Evolutionary conservation across 371 early-diverging fungal genomes (phyloP).

Genomic region (Syncephalastrum contaminatum): DNA sequence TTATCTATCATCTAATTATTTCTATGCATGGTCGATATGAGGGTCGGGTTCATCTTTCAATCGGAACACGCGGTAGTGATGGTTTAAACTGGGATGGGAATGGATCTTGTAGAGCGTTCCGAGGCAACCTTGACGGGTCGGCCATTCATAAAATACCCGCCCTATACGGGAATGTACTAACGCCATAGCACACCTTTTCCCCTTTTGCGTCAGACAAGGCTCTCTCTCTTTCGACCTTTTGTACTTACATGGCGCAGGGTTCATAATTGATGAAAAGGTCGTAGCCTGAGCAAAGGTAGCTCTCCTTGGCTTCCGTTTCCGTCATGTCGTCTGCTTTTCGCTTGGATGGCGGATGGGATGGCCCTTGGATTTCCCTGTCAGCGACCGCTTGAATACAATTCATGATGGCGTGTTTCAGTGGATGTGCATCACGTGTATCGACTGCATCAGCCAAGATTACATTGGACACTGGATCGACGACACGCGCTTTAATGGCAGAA

Average conservation of each 20-base stretch:
- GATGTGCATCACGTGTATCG: slow-evolving; percentile 54
- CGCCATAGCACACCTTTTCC: slow-evolving; percentile 75
- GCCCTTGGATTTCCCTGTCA: slow-evolving; percentile 18
- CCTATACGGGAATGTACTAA: slow-evolving; percentile 76
- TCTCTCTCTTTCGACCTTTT: slow-evolving; percentile 12
- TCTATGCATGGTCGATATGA: no score
- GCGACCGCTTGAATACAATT: slow-evolving; percentile 58
- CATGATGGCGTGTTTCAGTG: slow-evolving; percentile 63
- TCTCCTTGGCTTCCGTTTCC: slow-evolving; percentile 1
- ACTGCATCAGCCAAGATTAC: slow-evolving; percentile 38
- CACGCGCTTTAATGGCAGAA: slow-evolving; percentile 27
- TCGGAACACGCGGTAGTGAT: slow-evolving; percentile 55
- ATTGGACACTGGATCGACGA: slow-evolving; percentile 51
- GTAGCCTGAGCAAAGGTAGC: slow-evolving; percentile 64
- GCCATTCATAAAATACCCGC: slow-evolving; percentile 68
- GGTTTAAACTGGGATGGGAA: slow-evolving; percentile 67
- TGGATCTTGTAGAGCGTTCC: slow-evolving; percentile 73
- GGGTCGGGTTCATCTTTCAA: no score
- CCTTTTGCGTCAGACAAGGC: slow-evolving; percentile 13
- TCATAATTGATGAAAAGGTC: slow-evolving; percentile 64
- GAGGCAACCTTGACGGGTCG: slow-evolving; percentile 63
- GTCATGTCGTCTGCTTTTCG: slow-evolving; percentile 21
- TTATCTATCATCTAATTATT: no score
- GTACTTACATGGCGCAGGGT: slow-evolving; percentile 65
- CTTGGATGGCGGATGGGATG: slow-evolving; percentile 24